These are phyloP conservation scores for Maudiozyma pseudohumilis DNA, from an alignment of 805 yeast species.

Conservation along the genomic window DNA sequence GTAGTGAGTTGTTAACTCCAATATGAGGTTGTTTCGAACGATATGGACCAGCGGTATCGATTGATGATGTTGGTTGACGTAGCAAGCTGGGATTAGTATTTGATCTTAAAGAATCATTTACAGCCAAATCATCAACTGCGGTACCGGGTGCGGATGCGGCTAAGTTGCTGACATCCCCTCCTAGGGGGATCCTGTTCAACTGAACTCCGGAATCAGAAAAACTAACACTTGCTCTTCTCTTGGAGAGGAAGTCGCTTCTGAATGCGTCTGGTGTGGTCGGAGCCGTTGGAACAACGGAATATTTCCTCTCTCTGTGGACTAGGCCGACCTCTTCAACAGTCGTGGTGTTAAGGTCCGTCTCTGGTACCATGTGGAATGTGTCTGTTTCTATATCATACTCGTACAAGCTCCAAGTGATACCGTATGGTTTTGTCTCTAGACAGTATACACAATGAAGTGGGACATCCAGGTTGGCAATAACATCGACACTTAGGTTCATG, in stretches of 20 bases:
- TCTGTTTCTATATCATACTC: conserved; percentile 74
- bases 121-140: too few relatives aligned
- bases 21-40: too few relatives aligned
- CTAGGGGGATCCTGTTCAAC: background rate
- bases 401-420: conserved; percentile 85
- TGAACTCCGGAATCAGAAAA: conserved; percentile 6
- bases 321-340: conserved; percentile 64
- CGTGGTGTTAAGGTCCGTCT: conserved; percentile 33
- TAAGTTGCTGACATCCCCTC: background rate
- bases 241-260: conserved; percentile 11
- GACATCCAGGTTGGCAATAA: conserved; percentile 83
- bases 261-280: conserved; percentile 32
- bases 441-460: conserved; percentile 88
- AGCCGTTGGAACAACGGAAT: conserved; percentile 69
- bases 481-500: conserved; percentile 66
- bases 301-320: conserved; percentile 57
- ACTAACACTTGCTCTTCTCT: conserved; percentile 9
- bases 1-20: background rate
- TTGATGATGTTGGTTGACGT: background rate
- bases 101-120: too few relatives aligned
- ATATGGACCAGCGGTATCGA: conserved; percentile 1
- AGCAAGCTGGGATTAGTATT: too few relatives aligned
- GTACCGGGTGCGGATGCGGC: conserved; percentile 2
- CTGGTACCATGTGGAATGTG: conserved; percentile 61
- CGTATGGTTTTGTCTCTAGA: conserved; percentile 88